These are phyloP conservation scores for Jamesozyma spencerorum DNA, from an alignment of 805 yeast genomes.

Conservation along the genomic window DNA sequence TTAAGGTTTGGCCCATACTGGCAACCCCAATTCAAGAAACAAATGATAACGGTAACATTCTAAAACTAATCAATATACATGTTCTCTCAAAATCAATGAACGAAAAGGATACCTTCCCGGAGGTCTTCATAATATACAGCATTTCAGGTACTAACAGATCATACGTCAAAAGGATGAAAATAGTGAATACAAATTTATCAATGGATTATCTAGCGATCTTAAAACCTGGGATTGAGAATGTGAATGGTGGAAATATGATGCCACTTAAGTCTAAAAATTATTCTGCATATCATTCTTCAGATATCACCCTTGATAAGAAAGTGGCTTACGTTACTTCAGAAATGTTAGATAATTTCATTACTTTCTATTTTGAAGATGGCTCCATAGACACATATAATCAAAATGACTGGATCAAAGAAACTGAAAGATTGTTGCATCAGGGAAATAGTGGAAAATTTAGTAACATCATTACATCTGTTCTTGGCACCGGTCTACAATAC, in stretches of 20 bases:
- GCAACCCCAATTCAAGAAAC: constrained; percentile 18
- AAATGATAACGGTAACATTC: constrained; percentile 17
- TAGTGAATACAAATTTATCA: constrained; percentile 16
- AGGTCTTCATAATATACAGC: constrained; percentile 22
- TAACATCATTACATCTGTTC: constrained; percentile 23
- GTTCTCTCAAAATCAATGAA: constrained; percentile 22
- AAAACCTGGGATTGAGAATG: constrained; percentile 8
- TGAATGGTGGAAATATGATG: constrained; percentile 4
- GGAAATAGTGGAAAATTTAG: constrained; percentile 18
- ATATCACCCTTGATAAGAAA: constrained; percentile 12
- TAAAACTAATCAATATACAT: constrained; percentile 19
- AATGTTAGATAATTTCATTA: constrained; percentile 20
- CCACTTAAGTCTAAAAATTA: constrained; percentile 16
- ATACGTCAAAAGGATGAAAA: constrained; percentile 19
- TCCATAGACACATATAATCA: constrained; percentile 16
- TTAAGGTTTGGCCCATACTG: constrained; percentile 20
- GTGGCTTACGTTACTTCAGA: constrained; percentile 20
- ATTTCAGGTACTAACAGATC: constrained; percentile 18
- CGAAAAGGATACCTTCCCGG: constrained; percentile 24
- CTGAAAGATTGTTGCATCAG: constrained; percentile 16
- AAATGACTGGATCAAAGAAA: constrained; percentile 24
- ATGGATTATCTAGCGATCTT: constrained; percentile 15
- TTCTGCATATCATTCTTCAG: constrained; percentile 9
- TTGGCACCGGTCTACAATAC: constrained; percentile 24
- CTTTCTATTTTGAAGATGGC: constrained; percentile 22